These are phyloP conservation scores for Cystobasidium slooffiae DNA, from an alignment of 1,284 basidiomycete species.

Conservation along the genomic window DNA sequence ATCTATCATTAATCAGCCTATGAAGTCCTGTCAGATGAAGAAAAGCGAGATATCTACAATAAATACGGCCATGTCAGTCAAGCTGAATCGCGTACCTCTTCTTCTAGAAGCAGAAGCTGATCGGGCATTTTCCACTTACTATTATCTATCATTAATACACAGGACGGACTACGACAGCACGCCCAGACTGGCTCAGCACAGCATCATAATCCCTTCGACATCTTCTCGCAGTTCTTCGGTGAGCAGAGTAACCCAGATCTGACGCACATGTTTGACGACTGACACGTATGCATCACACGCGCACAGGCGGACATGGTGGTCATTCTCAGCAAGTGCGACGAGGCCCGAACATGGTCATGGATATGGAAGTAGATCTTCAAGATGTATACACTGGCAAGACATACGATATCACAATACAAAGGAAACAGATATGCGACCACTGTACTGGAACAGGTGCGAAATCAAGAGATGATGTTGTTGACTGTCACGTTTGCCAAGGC, in stretches of 20 bases:
- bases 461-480: conserved; percentile 79
- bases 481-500: conserved; percentile 79
- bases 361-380: conserved; percentile 81
- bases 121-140: neutral
- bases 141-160: neutral
- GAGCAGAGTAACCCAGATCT: conserved; percentile 53
- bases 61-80: conserved; percentile 41
- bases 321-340: conserved; percentile 71
- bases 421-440: conserved; percentile 86
- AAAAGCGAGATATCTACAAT: conserved; percentile 91
- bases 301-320: conserved; percentile 52
- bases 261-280: conserved; percentile 52
- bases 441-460: conserved; percentile 90
- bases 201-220: conserved; percentile 82
- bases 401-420: conserved; percentile 76
- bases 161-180: conserved; percentile 86
- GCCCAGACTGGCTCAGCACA: conserved; percentile 68
- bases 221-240: conserved; percentile 90
- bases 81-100: neutral
- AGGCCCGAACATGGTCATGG: conserved; percentile 79
- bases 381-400: conserved; percentile 69
- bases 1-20: conserved; percentile 67
- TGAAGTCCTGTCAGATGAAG: conserved; percentile 81
- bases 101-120: conserved; percentile 15
- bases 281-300: conserved; percentile 61